Conservation (phyloP, 2,329 filamentous ascomycete genomes). For the Byssoonygena ceratinophila region DNA sequence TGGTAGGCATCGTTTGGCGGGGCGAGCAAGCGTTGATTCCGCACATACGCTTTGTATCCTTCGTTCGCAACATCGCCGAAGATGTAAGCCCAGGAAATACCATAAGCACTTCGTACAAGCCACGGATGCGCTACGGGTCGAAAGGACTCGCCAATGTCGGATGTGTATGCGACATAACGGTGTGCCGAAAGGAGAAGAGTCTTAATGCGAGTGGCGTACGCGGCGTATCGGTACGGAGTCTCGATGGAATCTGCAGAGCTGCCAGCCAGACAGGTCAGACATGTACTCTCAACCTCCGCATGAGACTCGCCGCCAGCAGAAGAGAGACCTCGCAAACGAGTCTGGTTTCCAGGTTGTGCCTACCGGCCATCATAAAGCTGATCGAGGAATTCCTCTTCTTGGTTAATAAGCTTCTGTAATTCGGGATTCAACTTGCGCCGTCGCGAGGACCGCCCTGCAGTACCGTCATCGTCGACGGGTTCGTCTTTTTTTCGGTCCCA, state of each 20-base stretch:
- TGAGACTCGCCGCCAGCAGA: neutral
- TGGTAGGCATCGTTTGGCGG: slow-evolving; percentile 48
- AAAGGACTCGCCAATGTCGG: slow-evolving; percentile 93
- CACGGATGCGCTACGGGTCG: slow-evolving; percentile 80
- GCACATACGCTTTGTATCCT: slow-evolving; percentile 86
- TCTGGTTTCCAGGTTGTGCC: slow-evolving; percentile 23
- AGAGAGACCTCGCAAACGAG: neutral
- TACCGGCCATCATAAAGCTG: slow-evolving; percentile 70
- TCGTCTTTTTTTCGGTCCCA: slow-evolving; percentile 27
- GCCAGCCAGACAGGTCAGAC: slow-evolving; percentile 13
- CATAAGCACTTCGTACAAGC: slow-evolving; percentile 74
- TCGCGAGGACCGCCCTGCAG: slow-evolving; percentile 17
- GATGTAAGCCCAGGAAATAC: slow-evolving; percentile 84
- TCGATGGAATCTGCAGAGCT: slow-evolving; percentile 73
- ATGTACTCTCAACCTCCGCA: neutral
- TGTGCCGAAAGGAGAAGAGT: slow-evolving; percentile 85
- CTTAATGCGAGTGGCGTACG: slow-evolving; percentile 73
- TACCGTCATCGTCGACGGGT: slow-evolving; percentile 23
- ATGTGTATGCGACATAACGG: slow-evolving; percentile 93
- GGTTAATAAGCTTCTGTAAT: slow-evolving; percentile 47
- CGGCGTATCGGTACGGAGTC: slow-evolving; percentile 77
- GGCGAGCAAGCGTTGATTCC: slow-evolving; percentile 66
- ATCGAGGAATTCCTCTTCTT: slow-evolving; percentile 64
- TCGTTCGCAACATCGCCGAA: slow-evolving; percentile 84
- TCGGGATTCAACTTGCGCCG: slow-evolving; percentile 40